These are phyloP conservation scores for Fusarium sp. DNA, from an alignment of 2,329 filamentous ascomycete genomes.

Conservation along the genomic window DNA sequence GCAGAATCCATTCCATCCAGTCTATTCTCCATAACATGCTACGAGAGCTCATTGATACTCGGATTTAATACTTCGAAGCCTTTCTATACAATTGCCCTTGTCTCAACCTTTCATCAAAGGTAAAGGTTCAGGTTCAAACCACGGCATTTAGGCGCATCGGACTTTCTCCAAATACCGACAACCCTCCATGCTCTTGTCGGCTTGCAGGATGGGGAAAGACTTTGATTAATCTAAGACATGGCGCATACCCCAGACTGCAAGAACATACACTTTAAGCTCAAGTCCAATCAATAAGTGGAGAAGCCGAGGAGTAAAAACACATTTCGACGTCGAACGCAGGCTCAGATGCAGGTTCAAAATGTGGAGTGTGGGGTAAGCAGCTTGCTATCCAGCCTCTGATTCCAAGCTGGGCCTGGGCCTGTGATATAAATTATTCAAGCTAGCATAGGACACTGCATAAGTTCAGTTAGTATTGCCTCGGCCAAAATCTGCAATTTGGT, in stretches of 20 bases:
- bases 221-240: not conserved
- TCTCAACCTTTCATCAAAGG: rapidly evolving
- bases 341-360: too few relatives aligned
- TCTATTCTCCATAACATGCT: too few relatives aligned
- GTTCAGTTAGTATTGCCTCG: rapidly evolving
- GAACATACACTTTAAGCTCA: not conserved
- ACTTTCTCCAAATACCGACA: not conserved
- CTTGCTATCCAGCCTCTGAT: not conserved
- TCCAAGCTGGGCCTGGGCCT: not conserved
- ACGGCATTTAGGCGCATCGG: not conserved
- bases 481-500: too few relatives aligned
- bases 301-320: not conserved
- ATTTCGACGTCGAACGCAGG: not conserved
- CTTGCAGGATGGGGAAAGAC: not conserved
- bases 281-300: not conserved
- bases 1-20: too few relatives aligned
- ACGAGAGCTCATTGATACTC: too few relatives aligned
- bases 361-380: not conserved
- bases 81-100: too few relatives aligned
- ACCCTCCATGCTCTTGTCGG: not conserved
- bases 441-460: rapidly evolving
- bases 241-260: not conserved
- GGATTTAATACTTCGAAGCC: too few relatives aligned
- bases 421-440: not conserved
- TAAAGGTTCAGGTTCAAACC: not conserved